Evolutionary conservation across 176 grass and related monocot species (phyloP).

Genomic region (Poa annua): DNA sequence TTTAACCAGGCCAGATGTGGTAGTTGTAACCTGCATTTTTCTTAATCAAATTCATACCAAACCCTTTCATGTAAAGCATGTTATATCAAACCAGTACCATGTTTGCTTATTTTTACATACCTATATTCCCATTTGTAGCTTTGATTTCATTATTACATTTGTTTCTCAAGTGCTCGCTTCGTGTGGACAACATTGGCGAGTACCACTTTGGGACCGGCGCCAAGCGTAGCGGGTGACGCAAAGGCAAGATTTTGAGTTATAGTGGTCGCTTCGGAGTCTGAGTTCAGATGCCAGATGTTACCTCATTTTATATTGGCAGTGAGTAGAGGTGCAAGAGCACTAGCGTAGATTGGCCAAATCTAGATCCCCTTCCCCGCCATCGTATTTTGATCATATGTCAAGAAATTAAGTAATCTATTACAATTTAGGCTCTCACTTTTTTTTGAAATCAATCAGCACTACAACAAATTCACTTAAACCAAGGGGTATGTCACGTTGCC

Average conservation of each 20-base stretch:
- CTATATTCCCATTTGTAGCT: too few species aligned
- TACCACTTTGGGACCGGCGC: constrained; percentile 76
- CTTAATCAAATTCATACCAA: not conserved
- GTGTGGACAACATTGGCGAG: constrained; percentile 50
- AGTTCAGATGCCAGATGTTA: constrained; percentile 56
- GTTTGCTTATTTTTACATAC: too few species aligned
- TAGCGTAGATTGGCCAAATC: too few species aligned
- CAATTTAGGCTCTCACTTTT: too few species aligned
- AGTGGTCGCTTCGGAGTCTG: constrained; percentile 62
- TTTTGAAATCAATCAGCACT: too few species aligned
- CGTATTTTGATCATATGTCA: too few species aligned
- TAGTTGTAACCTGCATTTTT: not conserved
- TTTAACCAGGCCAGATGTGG: not conserved
- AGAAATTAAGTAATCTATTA: too few species aligned
- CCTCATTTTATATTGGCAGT: constrained; percentile 81
- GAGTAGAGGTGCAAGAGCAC: constrained; percentile 92
- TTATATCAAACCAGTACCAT: not conserved
- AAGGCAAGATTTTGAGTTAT: too few species aligned
- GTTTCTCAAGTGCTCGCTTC: too few species aligned
- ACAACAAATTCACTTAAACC: too few species aligned
- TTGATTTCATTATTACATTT: too few species aligned
- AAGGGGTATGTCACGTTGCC: not conserved
- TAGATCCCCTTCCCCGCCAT: too few species aligned
- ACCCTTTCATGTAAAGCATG: not conserved
- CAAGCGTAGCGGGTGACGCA: constrained; percentile 43